Evolutionary conservation across 345 rosid species (phyloP).

Genomic region (Gossypium australe): DNA sequence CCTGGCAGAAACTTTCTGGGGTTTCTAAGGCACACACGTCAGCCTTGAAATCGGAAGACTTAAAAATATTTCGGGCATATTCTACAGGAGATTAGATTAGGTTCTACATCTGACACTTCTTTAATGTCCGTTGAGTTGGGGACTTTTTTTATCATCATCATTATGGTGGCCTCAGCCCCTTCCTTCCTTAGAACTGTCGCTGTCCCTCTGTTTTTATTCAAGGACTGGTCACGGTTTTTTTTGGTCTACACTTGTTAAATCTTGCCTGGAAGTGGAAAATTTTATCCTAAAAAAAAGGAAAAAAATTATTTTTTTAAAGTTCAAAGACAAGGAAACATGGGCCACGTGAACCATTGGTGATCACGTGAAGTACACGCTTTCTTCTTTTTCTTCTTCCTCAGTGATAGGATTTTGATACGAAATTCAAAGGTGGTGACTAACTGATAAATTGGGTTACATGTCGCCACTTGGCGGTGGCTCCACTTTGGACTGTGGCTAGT

Average conservation of each 20-base stretch:
- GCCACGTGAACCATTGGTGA: slow-evolving; percentile 50
- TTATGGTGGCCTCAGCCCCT: slow-evolving; percentile 7
- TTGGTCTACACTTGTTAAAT: slow-evolving; percentile 17
- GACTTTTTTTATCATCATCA: slow-evolving; percentile 10
- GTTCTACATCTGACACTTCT: not conserved
- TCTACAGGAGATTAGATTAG: slow-evolving; percentile 4
- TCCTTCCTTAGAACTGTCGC: not conserved
- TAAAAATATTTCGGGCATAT: not conserved
- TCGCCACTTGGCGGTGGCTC: slow-evolving; percentile 1
- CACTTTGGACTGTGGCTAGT: no score
- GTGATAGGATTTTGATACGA: not conserved
- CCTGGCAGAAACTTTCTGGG: not conserved
- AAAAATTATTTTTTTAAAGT: not conserved
- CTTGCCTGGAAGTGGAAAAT: not conserved
- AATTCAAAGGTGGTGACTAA: not conserved
- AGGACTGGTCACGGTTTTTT: slow-evolving; percentile 34
- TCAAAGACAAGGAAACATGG: slow-evolving; percentile 29
- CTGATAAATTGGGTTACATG: not conserved
- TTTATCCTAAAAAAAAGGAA: not conserved
- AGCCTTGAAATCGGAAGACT: not conserved
- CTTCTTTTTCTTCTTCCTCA: slow-evolving; percentile 6
- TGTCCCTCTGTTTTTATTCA: slow-evolving; percentile 5
- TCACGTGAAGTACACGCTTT: slow-evolving; percentile 38
- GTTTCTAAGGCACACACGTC: not conserved
- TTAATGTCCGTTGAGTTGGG: not conserved